phyloP scores from a whole-genome alignment of 179 eudicot species.

The Spergularia azorica region DNA sequence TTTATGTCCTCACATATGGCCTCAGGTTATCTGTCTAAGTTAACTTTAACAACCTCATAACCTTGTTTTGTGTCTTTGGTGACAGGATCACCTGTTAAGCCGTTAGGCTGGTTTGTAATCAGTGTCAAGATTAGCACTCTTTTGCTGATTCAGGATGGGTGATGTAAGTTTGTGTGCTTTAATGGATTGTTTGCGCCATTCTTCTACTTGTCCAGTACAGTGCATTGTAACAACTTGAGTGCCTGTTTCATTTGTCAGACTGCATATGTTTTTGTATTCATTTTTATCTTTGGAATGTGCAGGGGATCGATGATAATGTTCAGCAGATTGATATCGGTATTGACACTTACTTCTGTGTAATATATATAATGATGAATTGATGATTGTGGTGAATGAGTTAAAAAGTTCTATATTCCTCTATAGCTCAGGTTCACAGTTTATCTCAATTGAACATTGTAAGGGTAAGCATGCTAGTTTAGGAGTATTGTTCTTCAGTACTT shows the following conservation, averaged over 20 bases:
- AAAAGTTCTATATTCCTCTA: not conserved
- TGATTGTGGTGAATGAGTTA: not conserved
- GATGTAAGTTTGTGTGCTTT: conserved; percentile 14
- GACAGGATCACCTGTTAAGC: not conserved
- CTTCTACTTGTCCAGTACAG: not conserved
- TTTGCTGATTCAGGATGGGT: conserved; percentile 16
- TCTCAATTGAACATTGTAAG: too few species aligned
- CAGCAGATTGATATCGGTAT: conserved; percentile 38
- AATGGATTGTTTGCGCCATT: not conserved
- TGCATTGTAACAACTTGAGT: not conserved
- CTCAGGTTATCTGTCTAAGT: not conserved
- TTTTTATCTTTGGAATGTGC: conserved; percentile 19
- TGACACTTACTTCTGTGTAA: not conserved
- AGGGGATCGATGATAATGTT: conserved; percentile 40
- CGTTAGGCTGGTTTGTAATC: not conserved
- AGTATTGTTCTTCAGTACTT: too few species aligned
- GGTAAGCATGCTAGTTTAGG: too few species aligned
- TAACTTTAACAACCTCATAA: not conserved
- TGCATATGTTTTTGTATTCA: not conserved
- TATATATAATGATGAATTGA: not conserved
- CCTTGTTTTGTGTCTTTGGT: not conserved
- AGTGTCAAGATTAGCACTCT: not conserved
- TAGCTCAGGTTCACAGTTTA: too few species aligned
- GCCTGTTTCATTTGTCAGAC: not conserved
- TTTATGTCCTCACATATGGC: not conserved